These are phyloP conservation scores for Cordyceps pruinosa DNA, from an alignment of 2,329 filamentous ascomycete species.

Conservation along the genomic window DNA sequence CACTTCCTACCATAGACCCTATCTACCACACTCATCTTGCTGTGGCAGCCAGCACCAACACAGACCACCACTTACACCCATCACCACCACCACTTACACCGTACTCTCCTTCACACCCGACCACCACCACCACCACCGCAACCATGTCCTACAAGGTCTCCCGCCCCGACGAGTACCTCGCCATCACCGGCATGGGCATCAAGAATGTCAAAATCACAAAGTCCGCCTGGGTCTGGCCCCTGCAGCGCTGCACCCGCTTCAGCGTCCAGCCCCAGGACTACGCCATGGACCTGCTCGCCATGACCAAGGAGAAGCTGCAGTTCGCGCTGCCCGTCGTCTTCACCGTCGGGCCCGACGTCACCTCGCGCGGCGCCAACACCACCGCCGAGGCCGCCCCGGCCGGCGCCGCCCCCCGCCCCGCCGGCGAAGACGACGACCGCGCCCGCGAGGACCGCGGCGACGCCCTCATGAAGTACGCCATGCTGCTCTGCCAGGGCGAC, in stretches of 20 bases:
- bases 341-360: conserved; percentile 75
- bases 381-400: conserved; percentile 17
- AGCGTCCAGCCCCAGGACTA: conserved; percentile 74
- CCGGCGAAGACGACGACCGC: conserved; percentile 18
- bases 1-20: not conserved
- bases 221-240: conserved; percentile 64
- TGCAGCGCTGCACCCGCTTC: conserved; percentile 58
- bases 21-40: not conserved
- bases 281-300: conserved; percentile 73
- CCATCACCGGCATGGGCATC: conserved; percentile 74
- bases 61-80: not conserved
- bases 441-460: conserved; percentile 48
- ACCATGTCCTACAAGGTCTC: conserved; percentile 61
- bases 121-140: conserved; percentile 19
- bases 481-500: conserved; percentile 68
- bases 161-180: conserved; percentile 76
- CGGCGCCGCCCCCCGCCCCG: conserved; percentile 20
- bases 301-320: conserved; percentile 84
- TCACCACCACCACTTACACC: conserved; percentile 5
- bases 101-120: not conserved
- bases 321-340: conserved; percentile 79
- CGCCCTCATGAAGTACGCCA: conserved; percentile 73
- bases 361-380: conserved; percentile 44
- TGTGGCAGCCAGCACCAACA: not conserved
- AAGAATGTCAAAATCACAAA: conserved; percentile 71